Conservation (phyloP, 1,139 yeast genomes). For the Candida smagusa region DNA sequence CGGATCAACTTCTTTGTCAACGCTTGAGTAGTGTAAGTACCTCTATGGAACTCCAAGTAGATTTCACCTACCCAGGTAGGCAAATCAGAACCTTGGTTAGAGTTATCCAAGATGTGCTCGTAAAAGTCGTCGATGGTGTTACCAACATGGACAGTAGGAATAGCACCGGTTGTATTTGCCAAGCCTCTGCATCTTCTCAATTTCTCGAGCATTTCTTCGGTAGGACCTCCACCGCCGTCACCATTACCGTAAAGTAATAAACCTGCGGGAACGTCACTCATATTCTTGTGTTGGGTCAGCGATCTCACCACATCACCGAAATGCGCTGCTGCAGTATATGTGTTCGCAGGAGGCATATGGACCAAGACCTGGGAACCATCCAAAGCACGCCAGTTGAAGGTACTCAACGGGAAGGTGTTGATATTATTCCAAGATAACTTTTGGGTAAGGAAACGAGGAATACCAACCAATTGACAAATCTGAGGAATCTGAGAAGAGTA, state of each 20-base stretch:
- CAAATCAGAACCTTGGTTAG: constrained; percentile 62
- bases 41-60: constrained; percentile 93
- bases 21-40: constrained; percentile 94
- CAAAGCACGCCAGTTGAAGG: constrained; percentile 93
- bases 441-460: constrained; percentile 84
- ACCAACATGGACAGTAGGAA: constrained; percentile 79
- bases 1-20: constrained; percentile 80
- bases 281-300: constrained; percentile 74
- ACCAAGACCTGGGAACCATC: constrained; percentile 92
- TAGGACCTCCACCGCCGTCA: constrained; percentile 99
- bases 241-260: constrained; percentile 86
- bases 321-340: constrained; percentile 89
- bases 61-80: constrained; percentile 94
- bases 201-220: constrained; percentile 88
- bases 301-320: constrained; percentile 89
- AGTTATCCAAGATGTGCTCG: constrained; percentile 57
- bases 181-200: constrained; percentile 87
- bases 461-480: constrained; percentile 79
- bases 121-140: constrained; percentile 76
- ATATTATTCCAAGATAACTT: constrained; percentile 95
- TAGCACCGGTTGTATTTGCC: constrained; percentile 73
- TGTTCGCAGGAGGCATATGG: constrained; percentile 97
- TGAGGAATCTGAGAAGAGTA: constrained; percentile 95
- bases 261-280: constrained; percentile 76
- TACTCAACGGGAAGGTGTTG: constrained; percentile 80